Evolutionary conservation across 169 alveolate genomes (phyloP), one percentile per base, ranked within the genome.

Genomic region (Plasmodium vinckei): DNA sequence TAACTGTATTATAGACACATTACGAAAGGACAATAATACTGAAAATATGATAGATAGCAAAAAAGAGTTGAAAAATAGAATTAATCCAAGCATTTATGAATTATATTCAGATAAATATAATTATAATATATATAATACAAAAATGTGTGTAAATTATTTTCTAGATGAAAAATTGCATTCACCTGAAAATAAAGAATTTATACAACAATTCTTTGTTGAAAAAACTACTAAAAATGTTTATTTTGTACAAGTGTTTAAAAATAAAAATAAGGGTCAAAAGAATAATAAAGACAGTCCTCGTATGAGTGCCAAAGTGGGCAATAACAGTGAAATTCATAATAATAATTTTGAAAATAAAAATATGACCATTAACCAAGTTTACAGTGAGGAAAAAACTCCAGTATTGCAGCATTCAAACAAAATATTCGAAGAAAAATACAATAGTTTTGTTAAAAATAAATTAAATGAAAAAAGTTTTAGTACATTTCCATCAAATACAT

Each of bases 91-190:
- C n/a, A 67, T 75, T 17, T 75, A 57, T 75, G 88, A 75, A 13
- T 27, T 75, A 47, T 75, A 75, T 47, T 75, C 88, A 12, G 88
- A 75, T 61, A 75, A 75, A 64, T 21, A 60, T 27, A 64, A 73
- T 7, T 75, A 75, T 33, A 75, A 75, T 27, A 51, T 75, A 25
- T 75, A 75, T 47, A 75, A 57, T 51, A 75, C 88, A 5, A 75
- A 75, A 64, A 75, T 75, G 88, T 75, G 88, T 27, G 75, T 75
- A 21, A 75, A 75, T 25, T 75, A 75, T 64, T 63, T 75, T 9
- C 67, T 61, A 13, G 88, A 75, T 39, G 88, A 75, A 27, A 75
- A 75, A 75, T 63, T 75, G 67, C 88, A 63, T 25, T 75, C 88
- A 3, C 63, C 63, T 1, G 88, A 75, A 42, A 75, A 75, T 64